These are phyloP conservation scores for Pelargonium myrrhifolium DNA, from an alignment of 441 rosid species.

Conservation along the genomic window DNA sequence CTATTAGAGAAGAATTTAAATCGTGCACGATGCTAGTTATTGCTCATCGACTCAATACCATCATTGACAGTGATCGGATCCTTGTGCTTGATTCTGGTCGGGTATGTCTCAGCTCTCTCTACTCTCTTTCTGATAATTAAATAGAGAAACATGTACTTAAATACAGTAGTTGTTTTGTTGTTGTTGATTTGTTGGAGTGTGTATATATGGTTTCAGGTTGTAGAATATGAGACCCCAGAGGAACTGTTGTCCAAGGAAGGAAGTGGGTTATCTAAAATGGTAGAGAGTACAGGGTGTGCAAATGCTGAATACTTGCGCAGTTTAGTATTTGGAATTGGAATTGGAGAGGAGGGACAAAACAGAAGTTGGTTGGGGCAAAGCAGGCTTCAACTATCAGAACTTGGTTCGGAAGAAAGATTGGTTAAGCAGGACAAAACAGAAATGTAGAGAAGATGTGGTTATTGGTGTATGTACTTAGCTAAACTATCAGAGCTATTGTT, in stretches of 20 bases:
- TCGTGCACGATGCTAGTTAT: slow-evolving; percentile 91
- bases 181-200: no score
- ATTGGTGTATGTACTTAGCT: no score
- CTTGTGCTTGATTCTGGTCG: slow-evolving; percentile 76
- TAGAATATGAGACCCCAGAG: slow-evolving; percentile 68
- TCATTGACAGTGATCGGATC: slow-evolving; percentile 79
- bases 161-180: no score
- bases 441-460: no score
- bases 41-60: slow-evolving; percentile 91
- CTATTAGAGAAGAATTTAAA: slow-evolving; percentile 86
- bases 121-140: no score
- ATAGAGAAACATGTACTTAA: no score
- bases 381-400: no score
- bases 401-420: no score
- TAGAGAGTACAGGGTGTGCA: slow-evolving; percentile 82
- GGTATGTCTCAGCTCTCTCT: slow-evolving; percentile 32
- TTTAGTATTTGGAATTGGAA: slow-evolving; percentile 57
- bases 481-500: no score
- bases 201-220: slow-evolving; percentile 39
- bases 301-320: slow-evolving; percentile 77
- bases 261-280: slow-evolving; percentile 85
- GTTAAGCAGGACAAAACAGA: no score
- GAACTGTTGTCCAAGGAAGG: slow-evolving; percentile 49
- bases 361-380: no score
- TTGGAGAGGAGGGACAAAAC: background rate